Conservation (phyloP, 495 filamentous ascomycete genomes). For the Neurospora sp. region DNA sequence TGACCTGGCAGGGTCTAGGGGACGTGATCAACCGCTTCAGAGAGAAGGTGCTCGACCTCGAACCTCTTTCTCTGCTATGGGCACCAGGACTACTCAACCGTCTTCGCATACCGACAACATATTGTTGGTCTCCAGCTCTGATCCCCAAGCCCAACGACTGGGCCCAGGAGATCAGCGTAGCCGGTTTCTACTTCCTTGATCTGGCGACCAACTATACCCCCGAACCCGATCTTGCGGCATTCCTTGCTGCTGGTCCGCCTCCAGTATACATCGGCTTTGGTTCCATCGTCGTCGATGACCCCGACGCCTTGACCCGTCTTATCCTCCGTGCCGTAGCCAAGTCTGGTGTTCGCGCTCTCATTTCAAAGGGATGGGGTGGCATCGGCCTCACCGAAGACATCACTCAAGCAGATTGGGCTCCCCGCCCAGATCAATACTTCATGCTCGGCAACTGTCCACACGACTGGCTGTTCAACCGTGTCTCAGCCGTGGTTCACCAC, state of each 20-base stretch:
- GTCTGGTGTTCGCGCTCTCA: slow-evolving; percentile 59
- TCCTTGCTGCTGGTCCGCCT: slow-evolving; percentile 49
- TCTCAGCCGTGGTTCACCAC: slow-evolving; percentile 71
- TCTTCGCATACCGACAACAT: slow-evolving; percentile 52
- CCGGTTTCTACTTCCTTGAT: slow-evolving; percentile 57
- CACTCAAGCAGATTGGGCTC: slow-evolving; percentile 38
- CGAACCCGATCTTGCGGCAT: slow-evolving; percentile 40
- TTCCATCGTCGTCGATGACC: slow-evolving; percentile 72
- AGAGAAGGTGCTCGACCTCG: slow-evolving; percentile 46
- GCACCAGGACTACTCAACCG: slow-evolving; percentile 53
- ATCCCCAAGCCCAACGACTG: slow-evolving; percentile 59
- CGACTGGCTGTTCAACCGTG: slow-evolving; percentile 71
- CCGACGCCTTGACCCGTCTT: slow-evolving; percentile 50
- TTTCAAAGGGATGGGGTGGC: slow-evolving; percentile 76
- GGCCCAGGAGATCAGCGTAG: slow-evolving; percentile 50
- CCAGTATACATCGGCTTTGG: slow-evolving; percentile 80
- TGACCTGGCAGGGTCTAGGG: slow-evolving; percentile 54
- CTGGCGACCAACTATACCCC: slow-evolving; percentile 51
- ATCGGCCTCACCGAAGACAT: slow-evolving; percentile 33
- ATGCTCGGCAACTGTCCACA: slow-evolving; percentile 72
- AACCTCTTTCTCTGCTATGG: slow-evolving; percentile 54
- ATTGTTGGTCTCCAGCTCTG: slow-evolving; percentile 56
- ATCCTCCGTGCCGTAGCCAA: slow-evolving; percentile 60
- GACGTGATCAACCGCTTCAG: slow-evolving; percentile 59
- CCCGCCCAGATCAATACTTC: slow-evolving; percentile 57